phyloP scores from a whole-genome alignment of 2,329 filamentous ascomycete species.

The Dactylella cylindrospora region DNA sequence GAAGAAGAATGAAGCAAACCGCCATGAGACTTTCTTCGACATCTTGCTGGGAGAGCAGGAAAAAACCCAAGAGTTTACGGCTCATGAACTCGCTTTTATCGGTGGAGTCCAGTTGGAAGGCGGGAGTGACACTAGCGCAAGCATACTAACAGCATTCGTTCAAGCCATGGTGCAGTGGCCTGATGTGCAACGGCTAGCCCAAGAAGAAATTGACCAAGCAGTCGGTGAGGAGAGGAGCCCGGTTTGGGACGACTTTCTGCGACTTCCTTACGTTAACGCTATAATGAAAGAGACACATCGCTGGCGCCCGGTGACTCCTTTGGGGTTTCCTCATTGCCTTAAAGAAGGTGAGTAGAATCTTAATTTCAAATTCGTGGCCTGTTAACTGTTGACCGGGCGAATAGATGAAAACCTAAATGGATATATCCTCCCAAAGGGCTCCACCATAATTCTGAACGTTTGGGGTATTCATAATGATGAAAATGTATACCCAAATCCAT shows the following conservation, averaged over 20 bases:
- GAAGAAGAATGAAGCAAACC: conserved; percentile 50
- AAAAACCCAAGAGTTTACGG: conserved; percentile 53
- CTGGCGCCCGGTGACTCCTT: conserved; percentile 61
- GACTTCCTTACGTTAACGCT: conserved; percentile 59
- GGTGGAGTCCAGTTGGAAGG: conserved; percentile 52
- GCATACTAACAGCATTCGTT: conserved; percentile 50
- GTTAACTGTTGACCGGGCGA: conserved; percentile 49
- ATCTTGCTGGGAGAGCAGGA: conserved; percentile 50
- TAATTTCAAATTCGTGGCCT: neutral
- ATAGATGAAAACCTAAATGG: conserved; percentile 60
- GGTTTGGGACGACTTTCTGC: conserved; percentile 57
- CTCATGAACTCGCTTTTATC: conserved; percentile 53
- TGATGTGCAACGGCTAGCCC: conserved; percentile 58
- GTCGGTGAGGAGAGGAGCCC: conserved; percentile 61
- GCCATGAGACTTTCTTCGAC: conserved; percentile 54
- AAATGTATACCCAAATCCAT: conserved; percentile 63
- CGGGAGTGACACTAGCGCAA: conserved; percentile 55
- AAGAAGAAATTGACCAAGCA: conserved; percentile 60
- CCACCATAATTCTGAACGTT: conserved; percentile 58
- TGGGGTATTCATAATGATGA: conserved; percentile 63
- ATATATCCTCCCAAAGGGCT: conserved; percentile 58
- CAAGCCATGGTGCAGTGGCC: conserved; percentile 58
- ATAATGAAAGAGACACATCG: conserved; percentile 63
- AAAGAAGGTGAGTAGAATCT: conserved; percentile 1
- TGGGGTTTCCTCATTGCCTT: conserved; percentile 19